Percentiles rank a stretch among this genome's conserved stretches.
phyloP scores from a whole-genome alignment of 2,329 filamentous ascomycete species.

The Paecilomyces niveus region DNA sequence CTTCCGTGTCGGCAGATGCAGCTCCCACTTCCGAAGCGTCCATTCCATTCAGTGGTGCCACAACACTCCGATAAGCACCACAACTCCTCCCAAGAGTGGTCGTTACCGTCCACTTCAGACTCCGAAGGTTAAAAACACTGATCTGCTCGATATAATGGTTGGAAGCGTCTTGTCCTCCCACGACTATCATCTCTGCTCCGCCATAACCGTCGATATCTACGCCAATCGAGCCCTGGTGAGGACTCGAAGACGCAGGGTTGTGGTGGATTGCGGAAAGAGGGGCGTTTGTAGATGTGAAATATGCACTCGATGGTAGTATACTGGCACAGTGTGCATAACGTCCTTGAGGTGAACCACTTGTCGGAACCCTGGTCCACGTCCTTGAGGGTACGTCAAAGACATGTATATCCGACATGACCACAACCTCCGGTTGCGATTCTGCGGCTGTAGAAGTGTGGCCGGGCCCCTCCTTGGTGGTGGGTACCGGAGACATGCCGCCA shows the following conservation, averaged over 20 bases:
- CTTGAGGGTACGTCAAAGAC: constrained; percentile 81
- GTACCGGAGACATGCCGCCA: constrained; percentile 88
- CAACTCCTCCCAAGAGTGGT: constrained; percentile 83
- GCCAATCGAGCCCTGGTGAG: constrained; percentile 81
- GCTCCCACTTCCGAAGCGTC: constrained; percentile 39
- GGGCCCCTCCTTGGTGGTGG: constrained; percentile 42
- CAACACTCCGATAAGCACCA: constrained; percentile 92
- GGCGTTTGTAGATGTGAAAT: constrained; percentile 77
- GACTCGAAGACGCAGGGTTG: constrained; percentile 73
- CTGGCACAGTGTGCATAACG: constrained; percentile 95
- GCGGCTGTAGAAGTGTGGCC: constrained; percentile 30
- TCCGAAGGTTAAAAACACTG: constrained; percentile 93
- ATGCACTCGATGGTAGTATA: constrained; percentile 78
- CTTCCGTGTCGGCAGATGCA: constrained; percentile 31
- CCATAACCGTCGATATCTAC: constrained; percentile 84
- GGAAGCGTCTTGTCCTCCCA: constrained; percentile 92
- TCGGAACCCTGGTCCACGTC: constrained; percentile 77
- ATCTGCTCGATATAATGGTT: constrained; percentile 99
- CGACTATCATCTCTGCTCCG: constrained; percentile 93
- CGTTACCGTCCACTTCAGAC: constrained; percentile 90
- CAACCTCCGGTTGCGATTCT: constrained; percentile 75
- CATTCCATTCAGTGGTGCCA: constrained; percentile 62
- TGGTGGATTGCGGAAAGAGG: constrained; percentile 82
- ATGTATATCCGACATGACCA: constrained; percentile 97
- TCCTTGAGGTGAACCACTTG: constrained; percentile 78